Evolutionary conservation across 768 basidiomycete genomes (phyloP), one percentile per base, ranked within the genome.

Genomic region (Mycena kentingensis): DNA sequence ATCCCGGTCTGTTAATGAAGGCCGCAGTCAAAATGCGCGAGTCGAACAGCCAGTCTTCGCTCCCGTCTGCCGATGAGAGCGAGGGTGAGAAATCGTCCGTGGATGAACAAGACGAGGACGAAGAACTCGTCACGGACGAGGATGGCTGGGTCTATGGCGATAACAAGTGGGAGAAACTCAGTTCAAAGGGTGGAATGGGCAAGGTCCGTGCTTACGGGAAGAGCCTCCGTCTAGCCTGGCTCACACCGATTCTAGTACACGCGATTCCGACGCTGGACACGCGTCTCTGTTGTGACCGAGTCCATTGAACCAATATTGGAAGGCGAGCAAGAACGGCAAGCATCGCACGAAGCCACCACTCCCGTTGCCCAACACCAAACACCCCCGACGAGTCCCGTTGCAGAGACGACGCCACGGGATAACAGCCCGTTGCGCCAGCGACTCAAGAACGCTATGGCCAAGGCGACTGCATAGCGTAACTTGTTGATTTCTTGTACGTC

Each of bases 91-190:
- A 69, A 43, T 51, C 64, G 2, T 58, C 64, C 27, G 67, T 69
- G 48, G 63, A 70, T 47, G 32, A 70, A 26, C 67, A 73, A 7
- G 66, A 66, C 2, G 69, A 70, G 15, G 77, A 78, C 2, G 81
- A 83, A 47, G 81, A 85, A 37, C 70, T 73, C 25, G 65, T 72
- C 31, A 96, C 93, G 2, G 94, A 98, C 65, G 65, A 76, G 3
- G 92, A 95, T 54, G 94, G 94, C 4, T 98, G 94, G 94, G 80
- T 93, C 5, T 97, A 93, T 63, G 88, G 85, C 2, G 94, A 95
- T 60, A 98, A 98, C 67, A 96, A 97, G 67, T 98, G 94, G 94
- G 93, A 97, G 64, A 78, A 73, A 18, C 75, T 80, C 38, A 85
- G 83, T 48, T 74, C 75, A 49, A 88, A 85, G 60, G 90, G 91